Conservation (phyloP, 805 yeast species). For the Candida michaelii region DNA sequence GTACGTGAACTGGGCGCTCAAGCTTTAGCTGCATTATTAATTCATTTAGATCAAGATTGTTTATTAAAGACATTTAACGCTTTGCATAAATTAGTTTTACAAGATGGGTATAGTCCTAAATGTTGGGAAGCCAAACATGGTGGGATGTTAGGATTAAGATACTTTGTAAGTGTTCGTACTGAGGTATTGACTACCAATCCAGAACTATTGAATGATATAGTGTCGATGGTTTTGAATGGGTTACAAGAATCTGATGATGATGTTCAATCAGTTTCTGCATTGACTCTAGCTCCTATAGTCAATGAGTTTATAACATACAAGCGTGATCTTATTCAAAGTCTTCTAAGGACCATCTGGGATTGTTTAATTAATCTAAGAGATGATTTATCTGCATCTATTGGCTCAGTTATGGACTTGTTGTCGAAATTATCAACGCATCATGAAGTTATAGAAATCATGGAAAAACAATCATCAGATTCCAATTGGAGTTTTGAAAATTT, state of each 20-base stretch:
- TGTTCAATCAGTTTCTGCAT: slow-evolving; percentile 95
- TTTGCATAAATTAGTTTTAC: slow-evolving; percentile 68
- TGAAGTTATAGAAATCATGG: slow-evolving; percentile 72
- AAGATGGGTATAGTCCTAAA: slow-evolving; percentile 49
- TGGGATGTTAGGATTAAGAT: slow-evolving; percentile 90
- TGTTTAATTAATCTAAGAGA: slow-evolving; percentile 82
- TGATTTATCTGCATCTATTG: slow-evolving; percentile 91
- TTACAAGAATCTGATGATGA: slow-evolving; percentile 80
- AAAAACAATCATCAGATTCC: slow-evolving; percentile 54
- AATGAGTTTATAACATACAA: slow-evolving; percentile 75
- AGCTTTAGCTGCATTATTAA: slow-evolving; percentile 80
- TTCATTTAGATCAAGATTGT: slow-evolving; percentile 64
- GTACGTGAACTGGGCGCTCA: slow-evolving; percentile 97
- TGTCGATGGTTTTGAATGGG: slow-evolving; percentile 85
- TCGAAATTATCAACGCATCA: slow-evolving; percentile 83
- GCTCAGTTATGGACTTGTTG: slow-evolving; percentile 91
- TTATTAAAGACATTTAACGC: slow-evolving; percentile 64
- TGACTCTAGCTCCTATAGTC: slow-evolving; percentile 87
- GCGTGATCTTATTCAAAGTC: slow-evolving; percentile 46
- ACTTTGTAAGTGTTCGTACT: slow-evolving; percentile 85
- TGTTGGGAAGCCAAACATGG: slow-evolving; percentile 99
- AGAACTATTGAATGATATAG: slow-evolving; percentile 64
- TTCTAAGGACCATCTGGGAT: slow-evolving; percentile 81
- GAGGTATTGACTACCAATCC: slow-evolving; percentile 66
- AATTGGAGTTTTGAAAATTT: slow-evolving; percentile 64